Base-by-base conservation (phyloP, 192 early-diverging fungal species). In the Backusella tuberculispora region DNA sequence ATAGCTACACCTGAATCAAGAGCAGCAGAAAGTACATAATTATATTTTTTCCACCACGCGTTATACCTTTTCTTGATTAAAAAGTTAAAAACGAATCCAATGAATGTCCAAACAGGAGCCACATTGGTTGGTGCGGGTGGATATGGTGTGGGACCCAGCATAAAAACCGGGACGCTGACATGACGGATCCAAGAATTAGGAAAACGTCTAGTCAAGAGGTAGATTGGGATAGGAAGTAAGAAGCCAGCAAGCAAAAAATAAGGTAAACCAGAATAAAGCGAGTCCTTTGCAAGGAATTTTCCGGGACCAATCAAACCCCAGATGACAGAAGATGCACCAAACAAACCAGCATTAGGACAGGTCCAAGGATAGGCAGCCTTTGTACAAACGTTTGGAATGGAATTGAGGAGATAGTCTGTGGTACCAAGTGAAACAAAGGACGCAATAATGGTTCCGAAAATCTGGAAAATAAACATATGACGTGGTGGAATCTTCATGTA, bases 401-500 rank as follows among this genome's bases (percentile, higher is more conserved):
- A 84, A 63, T 65, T 78, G 86, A 93, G 86, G 40, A 93, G 78
- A 80, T 88, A 93, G 44, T 83, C 87, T 4, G 90, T 88, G 0
- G 91, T 92, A 12, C 85, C 88, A 24, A 93, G 84, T 73, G 93
- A 90, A 13, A 94, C 84, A 69, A 92, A 82, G 0, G 88, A 90
- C 37, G 90, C 91, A n/a, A 90, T 76, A 14, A 95, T 80, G 0
- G 93, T 95, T 9, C 93, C 92, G 1, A 85, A 74, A 86, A 92
- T 83, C 81, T 96, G 95, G 40, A 90, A 89, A 24, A 85, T 81
- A 77, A 97, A 94, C 85, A 97, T 85, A 24, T 89, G 80, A 43
- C 92, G 86, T 26, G 95, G 95, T 50, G 94, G 90, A 8, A 94
- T 85, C 83, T 94, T 94, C 88, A 93, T 90, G 75, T 94, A 94